These are phyloP conservation scores for Solanum peruvianum DNA, from an alignment of 257 asterid species.

Conservation along the genomic window DNA sequence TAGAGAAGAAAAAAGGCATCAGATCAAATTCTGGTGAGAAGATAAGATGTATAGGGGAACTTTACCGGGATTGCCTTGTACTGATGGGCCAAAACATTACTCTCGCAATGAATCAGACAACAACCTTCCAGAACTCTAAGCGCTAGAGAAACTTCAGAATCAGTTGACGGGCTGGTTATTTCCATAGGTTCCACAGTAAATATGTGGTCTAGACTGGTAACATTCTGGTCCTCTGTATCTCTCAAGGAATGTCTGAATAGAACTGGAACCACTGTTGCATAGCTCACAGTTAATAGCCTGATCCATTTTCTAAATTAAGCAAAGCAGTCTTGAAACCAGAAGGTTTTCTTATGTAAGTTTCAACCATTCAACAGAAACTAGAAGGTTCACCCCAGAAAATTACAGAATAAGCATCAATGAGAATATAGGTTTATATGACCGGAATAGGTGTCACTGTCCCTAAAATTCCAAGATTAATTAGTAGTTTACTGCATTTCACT, in stretches of 20 bases:
- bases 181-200: constrained; percentile 69
- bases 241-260: constrained; percentile 68
- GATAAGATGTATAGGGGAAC: not conserved
- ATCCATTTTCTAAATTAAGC: not conserved
- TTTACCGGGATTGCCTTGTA: constrained; percentile 70
- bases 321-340: not conserved
- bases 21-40: not conserved
- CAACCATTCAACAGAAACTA: not conserved
- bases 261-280: constrained; percentile 67
- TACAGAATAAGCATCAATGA: not conserved
- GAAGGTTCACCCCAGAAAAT: not conserved
- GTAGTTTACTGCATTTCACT: not conserved
- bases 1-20: not conserved
- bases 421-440: not conserved
- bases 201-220: constrained; percentile 56
- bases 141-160: constrained; percentile 87
- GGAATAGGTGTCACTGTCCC: not conserved
- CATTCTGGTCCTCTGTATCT: constrained; percentile 64
- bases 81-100: constrained; percentile 69
- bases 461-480: not conserved
- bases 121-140: constrained; percentile 95
- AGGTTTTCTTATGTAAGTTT: not conserved
- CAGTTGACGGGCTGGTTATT: constrained; percentile 72
- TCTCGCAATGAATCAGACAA: constrained; percentile 70
- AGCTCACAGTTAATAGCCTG: not conserved